These are phyloP conservation scores for Spizellomyces punctatus DNA, from an alignment of 192 early-diverging fungal genomes.

Conservation along the genomic window DNA sequence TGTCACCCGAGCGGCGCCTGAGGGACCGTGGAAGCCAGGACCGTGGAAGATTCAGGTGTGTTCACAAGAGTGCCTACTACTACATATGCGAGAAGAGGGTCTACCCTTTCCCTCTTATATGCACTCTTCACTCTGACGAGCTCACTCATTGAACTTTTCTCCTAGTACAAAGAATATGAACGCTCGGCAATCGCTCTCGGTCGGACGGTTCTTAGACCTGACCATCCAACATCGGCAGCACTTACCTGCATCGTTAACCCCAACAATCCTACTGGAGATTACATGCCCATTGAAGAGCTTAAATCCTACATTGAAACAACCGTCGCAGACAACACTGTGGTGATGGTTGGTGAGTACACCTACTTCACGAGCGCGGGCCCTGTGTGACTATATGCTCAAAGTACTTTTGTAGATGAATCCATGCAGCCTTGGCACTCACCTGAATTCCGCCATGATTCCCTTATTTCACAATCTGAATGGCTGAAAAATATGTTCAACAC, in stretches of 20 bases:
- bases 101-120: neutral
- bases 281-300: conserved; percentile 70
- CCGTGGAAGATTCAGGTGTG: conserved; percentile 65
- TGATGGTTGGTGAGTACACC: conserved; percentile 69
- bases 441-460: conserved; percentile 79
- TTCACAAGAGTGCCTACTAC: neutral
- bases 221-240: conserved; percentile 59
- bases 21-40: conserved; percentile 82
- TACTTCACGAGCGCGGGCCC: neutral
- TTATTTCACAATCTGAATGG: conserved; percentile 74
- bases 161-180: conserved; percentile 85
- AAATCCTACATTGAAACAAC: conserved; percentile 79
- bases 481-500: conserved; percentile 59
- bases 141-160: conserved; percentile 28
- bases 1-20: conserved; percentile 74
- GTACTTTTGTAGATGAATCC: conserved; percentile 68
- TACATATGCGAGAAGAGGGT: no score
- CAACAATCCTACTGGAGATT: conserved; percentile 91
- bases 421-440: conserved; percentile 93
- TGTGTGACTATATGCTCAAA: no score
- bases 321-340: conserved; percentile 74
- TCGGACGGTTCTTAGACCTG: conserved; percentile 63
- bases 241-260: conserved; percentile 87
- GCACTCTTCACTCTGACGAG: neutral
- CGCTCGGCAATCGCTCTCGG: conserved; percentile 78